phyloP scores from a whole-genome alignment of 805 yeast species.

The Starmerella gropengiesseri region DNA sequence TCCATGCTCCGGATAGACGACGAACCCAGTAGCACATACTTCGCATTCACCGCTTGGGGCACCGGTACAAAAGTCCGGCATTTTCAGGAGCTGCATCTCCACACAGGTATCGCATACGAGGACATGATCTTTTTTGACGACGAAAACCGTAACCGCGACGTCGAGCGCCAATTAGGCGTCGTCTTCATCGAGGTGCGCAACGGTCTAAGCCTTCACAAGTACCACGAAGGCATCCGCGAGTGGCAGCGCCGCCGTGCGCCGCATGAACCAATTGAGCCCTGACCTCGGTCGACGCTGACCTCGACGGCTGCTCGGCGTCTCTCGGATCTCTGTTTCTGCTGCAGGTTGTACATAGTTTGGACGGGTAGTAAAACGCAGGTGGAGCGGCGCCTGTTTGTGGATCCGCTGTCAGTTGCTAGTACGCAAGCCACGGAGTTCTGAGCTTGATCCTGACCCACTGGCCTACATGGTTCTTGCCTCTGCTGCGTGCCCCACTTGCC shows the following conservation, averaged over 20 bases:
- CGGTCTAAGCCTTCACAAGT: slow-evolving; percentile 29
- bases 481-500: too few species aligned
- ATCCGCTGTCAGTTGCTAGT: too few species aligned
- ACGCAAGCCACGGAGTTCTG: too few species aligned
- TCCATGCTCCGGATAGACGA: slow-evolving; percentile 42
- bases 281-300: too few species aligned
- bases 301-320: too few species aligned
- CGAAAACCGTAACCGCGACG: slow-evolving; percentile 68
- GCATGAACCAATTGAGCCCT: too few species aligned
- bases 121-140: slow-evolving; percentile 69
- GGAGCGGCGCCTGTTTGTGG: too few species aligned
- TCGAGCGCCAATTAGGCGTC: slow-evolving; percentile 52
- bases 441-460: too few species aligned
- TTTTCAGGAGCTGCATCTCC: slow-evolving; percentile 40
- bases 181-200: slow-evolving; percentile 54
- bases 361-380: too few species aligned
- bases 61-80: slow-evolving; percentile 45
- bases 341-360: too few species aligned
- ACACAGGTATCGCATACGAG: slow-evolving; percentile 36
- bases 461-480: too few species aligned
- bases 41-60: slow-evolving; percentile 35
- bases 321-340: too few species aligned
- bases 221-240: slow-evolving; percentile 18
- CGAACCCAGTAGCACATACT: slow-evolving; percentile 41
- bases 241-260: slow-evolving; percentile 19